Base-by-base conservation (phyloP, 495 filamentous ascomycete genomes). In the Neurospora sp. region DNA sequence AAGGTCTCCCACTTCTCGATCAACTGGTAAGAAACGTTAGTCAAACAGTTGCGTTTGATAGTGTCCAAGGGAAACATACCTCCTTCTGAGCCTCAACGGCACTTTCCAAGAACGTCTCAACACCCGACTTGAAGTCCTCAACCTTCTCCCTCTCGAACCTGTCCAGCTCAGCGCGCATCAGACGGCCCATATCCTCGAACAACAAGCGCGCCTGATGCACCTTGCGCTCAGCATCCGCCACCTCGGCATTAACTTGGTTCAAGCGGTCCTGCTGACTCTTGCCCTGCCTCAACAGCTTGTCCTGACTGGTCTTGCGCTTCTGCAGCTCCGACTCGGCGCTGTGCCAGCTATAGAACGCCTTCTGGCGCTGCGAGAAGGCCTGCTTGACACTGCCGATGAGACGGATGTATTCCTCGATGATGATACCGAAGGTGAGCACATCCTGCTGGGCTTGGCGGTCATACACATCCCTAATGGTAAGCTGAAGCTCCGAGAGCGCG, bases 1-100 rank as follows among this genome's bases (percentile, higher is more conserved):
- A 96, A 99, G 3, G 96, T 98, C 81, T 99, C 96, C 96, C 96
- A 99, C 40, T 98, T 88, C 80, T 99, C 96, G 76, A 99, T 99
- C 76, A 99, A 87, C 96, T 99, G 76, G 20, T 70, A n/a, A 22
- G 53, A 8, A 22, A 22, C 1, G 59, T 72, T 59, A 71, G 42
- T 48, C 8, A 40, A 40, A 40, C 4, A 14, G 40, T 3, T n/a
- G 6, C 41, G 41, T 42, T 42, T 42, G 5, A 17, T 17, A 8
- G 41, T 42, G 41, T 42, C 16, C 69, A 22, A 22, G 3, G 69
- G 40, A 38, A 35, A 82, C 88, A 78, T 80, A 95, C 96, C 91
- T 99, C 96, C 83, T 99, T 99, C 84, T 99, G 96, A 70, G 93
- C 96, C 83, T 99, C 96, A 4, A 99, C 94, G 20, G 95, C 93